phyloP scores from a whole-genome alignment of 2,329 filamentous ascomycete species.

The Colletotrichum sp. region DNA sequence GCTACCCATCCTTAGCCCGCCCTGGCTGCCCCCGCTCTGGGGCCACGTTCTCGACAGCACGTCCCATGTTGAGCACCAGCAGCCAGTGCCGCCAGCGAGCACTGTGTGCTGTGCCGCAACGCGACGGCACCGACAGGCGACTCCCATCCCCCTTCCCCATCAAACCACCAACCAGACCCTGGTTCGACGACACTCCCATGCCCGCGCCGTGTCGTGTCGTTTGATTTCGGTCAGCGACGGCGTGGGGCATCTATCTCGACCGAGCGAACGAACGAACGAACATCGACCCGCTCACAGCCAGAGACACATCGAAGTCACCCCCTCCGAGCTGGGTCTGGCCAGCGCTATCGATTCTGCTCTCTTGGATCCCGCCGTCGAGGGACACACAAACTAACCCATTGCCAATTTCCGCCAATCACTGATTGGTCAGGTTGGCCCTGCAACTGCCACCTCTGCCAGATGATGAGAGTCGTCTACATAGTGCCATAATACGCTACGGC shows the following conservation, averaged over 20 bases:
- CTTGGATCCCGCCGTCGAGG: slow-evolving; percentile 1
- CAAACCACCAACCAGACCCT: slow-evolving; percentile 14
- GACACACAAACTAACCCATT: background rate
- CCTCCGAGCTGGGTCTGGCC: slow-evolving; percentile 13
- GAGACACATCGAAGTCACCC: background rate
- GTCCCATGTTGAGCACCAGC: slow-evolving; percentile 13
- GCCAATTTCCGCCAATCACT: slow-evolving; percentile 21
- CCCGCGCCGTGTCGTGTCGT: slow-evolving; percentile 16
- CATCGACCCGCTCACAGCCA: background rate
- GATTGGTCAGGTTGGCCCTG: slow-evolving; percentile 10
- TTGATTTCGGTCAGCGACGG: slow-evolving; percentile 19
- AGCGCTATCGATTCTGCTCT: slow-evolving; percentile 18
- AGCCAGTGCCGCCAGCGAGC: background rate
- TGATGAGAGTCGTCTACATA: slow-evolving; percentile 5
- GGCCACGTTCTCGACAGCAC: slow-evolving; percentile 21
- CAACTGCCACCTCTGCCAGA: background rate
- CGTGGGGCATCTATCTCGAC: slow-evolving; percentile 10
- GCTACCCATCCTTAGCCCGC: slow-evolving; percentile 10
- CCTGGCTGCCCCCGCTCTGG: slow-evolving; percentile 9
- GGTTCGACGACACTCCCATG: background rate
- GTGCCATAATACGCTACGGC: background rate
- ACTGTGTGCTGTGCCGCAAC: slow-evolving; percentile 19
- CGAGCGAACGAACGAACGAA: slow-evolving; percentile 16
- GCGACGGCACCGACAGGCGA: background rate
- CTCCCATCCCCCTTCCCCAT: background rate